phyloP scores from a whole-genome alignment of 2,329 filamentous ascomycete genomes.

The Neodidymelliopsis sp. region DNA sequence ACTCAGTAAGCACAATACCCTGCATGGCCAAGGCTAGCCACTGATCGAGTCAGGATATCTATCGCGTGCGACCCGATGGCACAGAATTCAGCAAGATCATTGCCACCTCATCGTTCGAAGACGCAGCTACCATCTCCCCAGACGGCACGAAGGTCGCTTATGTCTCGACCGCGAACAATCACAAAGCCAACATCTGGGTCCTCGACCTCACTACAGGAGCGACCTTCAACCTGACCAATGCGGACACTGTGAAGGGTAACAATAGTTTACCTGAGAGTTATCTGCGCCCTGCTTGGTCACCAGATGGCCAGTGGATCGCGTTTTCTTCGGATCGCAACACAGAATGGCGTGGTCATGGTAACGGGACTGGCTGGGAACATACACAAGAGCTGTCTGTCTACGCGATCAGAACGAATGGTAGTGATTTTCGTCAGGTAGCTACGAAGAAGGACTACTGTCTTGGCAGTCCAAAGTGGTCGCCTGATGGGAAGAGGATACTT shows the following conservation, averaged over 20 bases:
- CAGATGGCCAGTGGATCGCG: conserved; percentile 52
- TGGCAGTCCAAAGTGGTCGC: conserved; percentile 49
- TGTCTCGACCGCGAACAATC: conserved; percentile 50
- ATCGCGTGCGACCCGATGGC: not conserved
- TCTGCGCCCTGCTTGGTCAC: conserved; percentile 53
- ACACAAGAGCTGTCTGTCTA: conserved; percentile 54
- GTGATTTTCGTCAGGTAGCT: conserved; percentile 47
- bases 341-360: conserved; percentile 52
- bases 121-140: conserved; percentile 49
- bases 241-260: conserved; percentile 26
- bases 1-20: not conserved
- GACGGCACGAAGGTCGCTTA: conserved; percentile 51
- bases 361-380: conserved; percentile 53
- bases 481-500: conserved; percentile 23
- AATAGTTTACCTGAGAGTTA: conserved; percentile 43
- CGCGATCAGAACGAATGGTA: conserved; percentile 48
- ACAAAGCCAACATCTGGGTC: conserved; percentile 53
- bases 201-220: conserved; percentile 47
- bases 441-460: conserved; percentile 47
- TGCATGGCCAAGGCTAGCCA: not conserved
- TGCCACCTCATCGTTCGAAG: conserved; percentile 48
- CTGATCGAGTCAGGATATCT: too few species aligned
- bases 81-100: conserved; percentile 43
- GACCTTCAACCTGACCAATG: conserved; percentile 49
- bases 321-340: conserved; percentile 55